Conservation (phyloP, 345 rosid genomes). For the Dovyalis caffra region DNA sequence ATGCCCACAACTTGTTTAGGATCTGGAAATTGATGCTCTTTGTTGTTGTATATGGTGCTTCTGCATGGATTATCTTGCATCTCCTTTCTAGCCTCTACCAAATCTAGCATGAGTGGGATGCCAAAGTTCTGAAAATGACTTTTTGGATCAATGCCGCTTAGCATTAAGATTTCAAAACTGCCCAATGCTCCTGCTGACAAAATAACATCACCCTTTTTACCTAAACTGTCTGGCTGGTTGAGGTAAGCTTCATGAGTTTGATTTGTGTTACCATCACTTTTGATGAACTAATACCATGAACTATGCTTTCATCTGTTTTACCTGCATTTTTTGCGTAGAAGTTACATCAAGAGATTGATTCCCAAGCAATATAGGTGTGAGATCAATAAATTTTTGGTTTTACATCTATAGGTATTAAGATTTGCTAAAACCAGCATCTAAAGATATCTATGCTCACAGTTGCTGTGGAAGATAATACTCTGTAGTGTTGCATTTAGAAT, state of each 20-base stretch:
- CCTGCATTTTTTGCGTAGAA: neutral
- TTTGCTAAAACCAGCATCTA: too few species aligned
- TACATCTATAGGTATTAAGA: too few species aligned
- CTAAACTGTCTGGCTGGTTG: constrained; percentile 28
- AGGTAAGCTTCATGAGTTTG: constrained; percentile 1
- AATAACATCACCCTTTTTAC: constrained; percentile 47
- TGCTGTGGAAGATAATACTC: too few species aligned
- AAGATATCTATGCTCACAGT: too few species aligned
- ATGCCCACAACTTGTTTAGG: too few species aligned
- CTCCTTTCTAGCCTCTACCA: neutral
- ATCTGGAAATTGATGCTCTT: too few species aligned
- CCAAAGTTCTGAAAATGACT: constrained; percentile 33
- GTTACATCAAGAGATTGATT: neutral
- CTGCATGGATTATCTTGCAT: neutral
- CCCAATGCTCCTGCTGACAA: constrained; percentile 67
- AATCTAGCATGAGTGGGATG: neutral
- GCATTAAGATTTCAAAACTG: constrained; percentile 61
- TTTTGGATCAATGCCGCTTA: constrained; percentile 61
- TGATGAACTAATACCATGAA: neutral
- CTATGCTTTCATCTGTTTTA: neutral
- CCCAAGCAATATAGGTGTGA: too few species aligned
- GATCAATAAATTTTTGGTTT: too few species aligned
- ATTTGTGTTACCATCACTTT: neutral
- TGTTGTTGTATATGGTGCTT: too few species aligned
- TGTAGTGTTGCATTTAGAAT: too few species aligned